A percentile compares a stretch with the other conserved stretches of the same genome.
Conservation (phyloP, 768 basidiomycete species). For the Boletus rubroflammeus region DNA sequence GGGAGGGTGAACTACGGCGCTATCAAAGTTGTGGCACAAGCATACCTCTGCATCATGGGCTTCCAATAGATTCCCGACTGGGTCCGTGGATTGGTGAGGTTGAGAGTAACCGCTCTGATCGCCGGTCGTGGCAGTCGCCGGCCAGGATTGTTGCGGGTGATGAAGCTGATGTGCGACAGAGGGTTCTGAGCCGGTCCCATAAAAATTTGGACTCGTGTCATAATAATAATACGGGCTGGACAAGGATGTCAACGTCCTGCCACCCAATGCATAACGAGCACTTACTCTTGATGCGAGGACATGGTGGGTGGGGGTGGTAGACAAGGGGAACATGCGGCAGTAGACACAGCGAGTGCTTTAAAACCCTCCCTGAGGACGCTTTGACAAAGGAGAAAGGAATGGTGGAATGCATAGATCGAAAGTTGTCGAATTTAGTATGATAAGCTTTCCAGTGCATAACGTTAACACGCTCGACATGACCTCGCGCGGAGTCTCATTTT, state of each 20-base stretch:
- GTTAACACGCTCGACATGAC: conserved; percentile 6
- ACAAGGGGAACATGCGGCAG: conserved; percentile 5
- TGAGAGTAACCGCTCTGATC: conserved; percentile 5
- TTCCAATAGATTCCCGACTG: neutral
- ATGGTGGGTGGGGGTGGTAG: conserved; percentile 11
- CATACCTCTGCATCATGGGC: conserved; percentile 6
- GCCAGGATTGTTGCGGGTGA: conserved; percentile 1
- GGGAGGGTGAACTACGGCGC: neutral
- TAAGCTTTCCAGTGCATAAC: conserved; percentile 29
- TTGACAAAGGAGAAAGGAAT: conserved; percentile 16
- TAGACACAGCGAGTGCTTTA: conserved; percentile 15
- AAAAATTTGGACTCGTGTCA: neutral
- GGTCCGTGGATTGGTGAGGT: neutral
- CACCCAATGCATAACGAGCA: neutral
- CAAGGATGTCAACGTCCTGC: conserved; percentile 1
- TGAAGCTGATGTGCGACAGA: neutral
- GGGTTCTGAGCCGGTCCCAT: conserved; percentile 3
- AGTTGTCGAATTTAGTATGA: conserved; percentile 15
- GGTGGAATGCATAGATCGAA: conserved; percentile 20
- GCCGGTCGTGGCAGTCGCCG: neutral
- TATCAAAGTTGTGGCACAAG: conserved; percentile 2
- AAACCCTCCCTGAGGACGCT: conserved; percentile 17
- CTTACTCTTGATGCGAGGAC: conserved; percentile 23
- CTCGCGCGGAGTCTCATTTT: conserved; percentile 11
- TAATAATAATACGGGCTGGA: conserved; percentile 5